phyloP scores from a whole-genome alignment of 176 grass and related monocot genomes.

The Miscanthus lutarioriparius region DNA sequence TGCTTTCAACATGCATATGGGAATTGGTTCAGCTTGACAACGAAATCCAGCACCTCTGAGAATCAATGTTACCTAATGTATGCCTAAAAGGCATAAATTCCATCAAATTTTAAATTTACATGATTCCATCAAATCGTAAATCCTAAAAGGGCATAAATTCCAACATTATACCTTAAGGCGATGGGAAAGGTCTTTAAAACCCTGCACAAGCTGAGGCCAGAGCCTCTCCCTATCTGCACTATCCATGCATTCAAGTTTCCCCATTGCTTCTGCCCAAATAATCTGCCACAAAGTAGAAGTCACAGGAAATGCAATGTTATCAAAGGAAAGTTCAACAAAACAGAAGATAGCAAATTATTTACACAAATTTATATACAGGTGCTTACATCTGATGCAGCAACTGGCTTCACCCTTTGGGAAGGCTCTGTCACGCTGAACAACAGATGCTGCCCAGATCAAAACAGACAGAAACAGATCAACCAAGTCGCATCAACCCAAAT shows the following conservation, averaged over 20 bases:
- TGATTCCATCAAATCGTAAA: neutral
- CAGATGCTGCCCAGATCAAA: slow-evolving; percentile 66
- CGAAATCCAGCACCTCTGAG: neutral
- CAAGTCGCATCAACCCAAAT: slow-evolving; percentile 14
- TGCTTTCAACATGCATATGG: neutral
- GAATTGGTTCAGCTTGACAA: neutral
- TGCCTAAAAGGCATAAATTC: no score
- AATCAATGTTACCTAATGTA: neutral
- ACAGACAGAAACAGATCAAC: slow-evolving; percentile 35
- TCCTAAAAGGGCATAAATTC: neutral
- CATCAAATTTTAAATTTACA: neutral
- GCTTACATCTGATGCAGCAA: slow-evolving; percentile 87
- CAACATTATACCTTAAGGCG: slow-evolving; percentile 71
- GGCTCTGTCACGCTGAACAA: slow-evolving; percentile 90
- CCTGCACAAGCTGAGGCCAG: slow-evolving; percentile 97
- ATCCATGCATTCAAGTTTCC: slow-evolving; percentile 96
- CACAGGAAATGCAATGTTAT: neutral
- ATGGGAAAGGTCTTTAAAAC: slow-evolving; percentile 89
- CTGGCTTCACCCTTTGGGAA: slow-evolving; percentile 71
- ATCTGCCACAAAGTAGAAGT: slow-evolving; percentile 51
- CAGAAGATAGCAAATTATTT: slow-evolving; percentile 16
- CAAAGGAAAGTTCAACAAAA: slow-evolving; percentile 10
- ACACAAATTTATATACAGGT: slow-evolving; percentile 13
- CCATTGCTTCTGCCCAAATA: slow-evolving; percentile 97
- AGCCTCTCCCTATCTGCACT: slow-evolving; percentile 82